Conservation (phyloP, 805 yeast species). For the Candida argentea region DNA sequence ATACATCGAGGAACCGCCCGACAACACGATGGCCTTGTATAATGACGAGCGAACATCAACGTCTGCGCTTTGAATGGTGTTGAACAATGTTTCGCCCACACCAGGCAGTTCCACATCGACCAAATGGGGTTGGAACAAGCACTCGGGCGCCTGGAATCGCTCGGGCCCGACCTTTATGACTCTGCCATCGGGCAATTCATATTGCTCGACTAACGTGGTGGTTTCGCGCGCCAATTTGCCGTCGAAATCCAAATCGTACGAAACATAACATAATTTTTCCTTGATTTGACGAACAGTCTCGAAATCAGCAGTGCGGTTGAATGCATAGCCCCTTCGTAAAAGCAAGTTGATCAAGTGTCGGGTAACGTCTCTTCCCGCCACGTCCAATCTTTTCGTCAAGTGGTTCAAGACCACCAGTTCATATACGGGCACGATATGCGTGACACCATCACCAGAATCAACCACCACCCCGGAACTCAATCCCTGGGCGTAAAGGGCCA, state of each 20-base stretch:
- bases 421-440: constrained; percentile 96
- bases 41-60: constrained; percentile 84
- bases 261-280: constrained; percentile 91
- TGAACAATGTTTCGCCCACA: constrained; percentile 80
- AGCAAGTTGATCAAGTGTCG: constrained; percentile 84
- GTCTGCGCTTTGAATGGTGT: constrained; percentile 90
- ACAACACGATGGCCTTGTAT: constrained; percentile 84
- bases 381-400: constrained; percentile 83
- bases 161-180: constrained; percentile 90
- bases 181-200: constrained; percentile 95
- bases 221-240: constrained; percentile 83
- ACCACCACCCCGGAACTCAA: constrained; percentile 95
- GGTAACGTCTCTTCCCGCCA: constrained; percentile 98
- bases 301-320: constrained; percentile 96
- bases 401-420: constrained; percentile 96
- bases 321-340: constrained; percentile 93
- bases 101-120: constrained; percentile 97
- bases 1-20: constrained; percentile 98
- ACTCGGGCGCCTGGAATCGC: constrained; percentile 94
- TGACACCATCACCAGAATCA: constrained; percentile 98
- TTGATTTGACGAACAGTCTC: constrained; percentile 97
- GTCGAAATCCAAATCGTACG: constrained; percentile 88
- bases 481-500: constrained; percentile 96
- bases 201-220: constrained; percentile 84
- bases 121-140: constrained; percentile 89